Percentiles rank a stretch among this genome's conserved stretches.
Conservation (phyloP, 345 rosid genomes). For the Rhizophora apiculata region DNA sequence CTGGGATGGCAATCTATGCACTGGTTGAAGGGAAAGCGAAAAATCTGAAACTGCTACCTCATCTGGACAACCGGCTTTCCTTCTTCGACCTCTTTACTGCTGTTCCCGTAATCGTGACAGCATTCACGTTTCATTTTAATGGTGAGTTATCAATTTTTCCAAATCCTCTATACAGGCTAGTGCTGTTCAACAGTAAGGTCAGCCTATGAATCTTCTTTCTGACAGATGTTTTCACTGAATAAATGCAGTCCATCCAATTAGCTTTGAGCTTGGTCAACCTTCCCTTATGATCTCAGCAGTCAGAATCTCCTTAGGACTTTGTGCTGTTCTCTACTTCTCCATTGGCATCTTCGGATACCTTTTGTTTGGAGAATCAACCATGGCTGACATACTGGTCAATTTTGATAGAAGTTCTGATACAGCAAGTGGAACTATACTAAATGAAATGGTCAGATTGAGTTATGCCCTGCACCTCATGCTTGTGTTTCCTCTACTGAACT, state of each 20-base stretch:
- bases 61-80: slow-evolving; percentile 40
- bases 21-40: slow-evolving; percentile 61
- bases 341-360: slow-evolving; percentile 74
- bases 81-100: slow-evolving; percentile 81
- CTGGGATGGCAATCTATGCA: slow-evolving; percentile 58
- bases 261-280: slow-evolving; percentile 63
- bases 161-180: too few relatives aligned
- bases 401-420: slow-evolving; percentile 58
- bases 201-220: background rate
- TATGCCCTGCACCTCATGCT: slow-evolving; percentile 78
- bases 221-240: background rate
- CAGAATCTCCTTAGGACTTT: slow-evolving; percentile 53
- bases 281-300: slow-evolving; percentile 56
- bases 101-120: slow-evolving; percentile 84
- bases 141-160: slow-evolving; percentile 31
- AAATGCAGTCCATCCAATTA: slow-evolving; percentile 75
- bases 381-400: slow-evolving; percentile 76
- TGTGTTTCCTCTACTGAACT: slow-evolving; percentile 80
- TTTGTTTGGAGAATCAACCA: slow-evolving; percentile 68
- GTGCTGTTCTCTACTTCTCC: slow-evolving; percentile 57
- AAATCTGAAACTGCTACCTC: slow-evolving; percentile 60
- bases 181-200: background rate
- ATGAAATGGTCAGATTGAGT: slow-evolving; percentile 62
- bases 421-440: slow-evolving; percentile 44
- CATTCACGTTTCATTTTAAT: slow-evolving; percentile 91